These are phyloP conservation scores for Lachnellula suecica DNA, from an alignment of 2,329 filamentous ascomycete genomes.

Conservation along the genomic window DNA sequence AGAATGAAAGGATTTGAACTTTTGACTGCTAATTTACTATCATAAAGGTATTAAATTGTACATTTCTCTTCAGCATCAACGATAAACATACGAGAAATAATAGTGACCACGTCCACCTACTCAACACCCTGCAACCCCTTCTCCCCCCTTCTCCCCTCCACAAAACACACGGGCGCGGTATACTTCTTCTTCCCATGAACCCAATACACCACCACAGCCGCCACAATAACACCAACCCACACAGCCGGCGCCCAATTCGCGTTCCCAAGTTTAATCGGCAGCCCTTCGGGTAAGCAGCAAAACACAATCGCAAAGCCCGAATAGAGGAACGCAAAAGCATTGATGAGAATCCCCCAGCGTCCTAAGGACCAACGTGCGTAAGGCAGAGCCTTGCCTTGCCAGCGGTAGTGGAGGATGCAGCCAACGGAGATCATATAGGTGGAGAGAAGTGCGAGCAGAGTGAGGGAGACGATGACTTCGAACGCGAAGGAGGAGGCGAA, in stretches of 20 bases:
- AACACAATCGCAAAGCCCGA: constrained; percentile 47
- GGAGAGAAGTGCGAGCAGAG: constrained; percentile 47
- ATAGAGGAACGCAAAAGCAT: constrained; percentile 43
- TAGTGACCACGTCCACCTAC: no score
- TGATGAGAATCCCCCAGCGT: constrained; percentile 40
- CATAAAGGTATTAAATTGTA: no score
- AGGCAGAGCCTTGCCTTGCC: constrained; percentile 39
- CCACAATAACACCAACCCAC: constrained; percentile 19
- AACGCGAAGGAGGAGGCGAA: constrained; percentile 51
- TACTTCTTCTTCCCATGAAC: constrained; percentile 36
- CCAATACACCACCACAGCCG: constrained; percentile 29
- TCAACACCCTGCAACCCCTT: constrained; percentile 15
- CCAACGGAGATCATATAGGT: constrained; percentile 50
- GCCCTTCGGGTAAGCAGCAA: constrained; percentile 44
- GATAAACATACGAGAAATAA: no score
- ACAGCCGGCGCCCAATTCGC: constrained; percentile 44
- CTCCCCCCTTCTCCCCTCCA: constrained; percentile 15
- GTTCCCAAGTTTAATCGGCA: constrained; percentile 36
- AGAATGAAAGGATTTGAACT: no score
- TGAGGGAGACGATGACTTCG: constrained; percentile 52
- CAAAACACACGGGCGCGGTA: constrained; percentile 24
- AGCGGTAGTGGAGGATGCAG: constrained; percentile 38
- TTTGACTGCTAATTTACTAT: no score
- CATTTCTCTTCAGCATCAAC: no score
- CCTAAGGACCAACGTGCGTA: constrained; percentile 43